Evolutionary conservation across 352 stramenopile species (phyloP).

Genomic region (Phytophthora constricta): DNA sequence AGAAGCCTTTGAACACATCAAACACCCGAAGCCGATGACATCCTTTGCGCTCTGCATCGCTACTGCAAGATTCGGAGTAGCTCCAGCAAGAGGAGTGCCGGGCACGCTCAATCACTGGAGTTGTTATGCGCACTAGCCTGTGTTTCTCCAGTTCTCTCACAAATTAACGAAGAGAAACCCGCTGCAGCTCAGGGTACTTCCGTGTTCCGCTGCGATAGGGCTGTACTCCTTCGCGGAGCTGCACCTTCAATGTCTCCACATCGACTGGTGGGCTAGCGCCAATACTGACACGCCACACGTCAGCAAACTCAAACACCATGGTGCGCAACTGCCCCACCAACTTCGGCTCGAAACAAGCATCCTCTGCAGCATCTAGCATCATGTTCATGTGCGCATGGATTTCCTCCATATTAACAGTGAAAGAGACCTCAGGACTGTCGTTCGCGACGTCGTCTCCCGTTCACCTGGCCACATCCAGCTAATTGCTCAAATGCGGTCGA

Average conservation of each 20-base stretch:
- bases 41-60: conserved; percentile 10
- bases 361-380: not conserved
- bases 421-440: not conserved
- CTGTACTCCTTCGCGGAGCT: not conserved
- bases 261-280: too few relatives aligned
- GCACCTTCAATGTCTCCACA: too few relatives aligned
- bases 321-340: not conserved
- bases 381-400: not conserved
- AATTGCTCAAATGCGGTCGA: conserved; percentile 10
- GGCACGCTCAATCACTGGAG: conserved; percentile 11
- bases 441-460: not conserved
- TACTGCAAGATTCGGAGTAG: conserved; percentile 21
- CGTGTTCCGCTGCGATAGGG: conserved; percentile 4
- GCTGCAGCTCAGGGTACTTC: conserved; percentile 13
- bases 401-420: not conserved
- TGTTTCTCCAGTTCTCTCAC: conserved; percentile 19
- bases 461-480: not conserved
- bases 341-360: not conserved
- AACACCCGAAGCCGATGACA: conserved; percentile 20
- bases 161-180: conserved; percentile 18
- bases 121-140: conserved; percentile 21
- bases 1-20: conserved; percentile 29
- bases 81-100: conserved; percentile 15
- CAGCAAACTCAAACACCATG: not conserved
- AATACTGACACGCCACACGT: too few relatives aligned